Evolutionary conservation across 148 eudicot genomes (phyloP), one percentile per base, ranked within the genome.

Genomic region (Fagopyrum tataricum): DNA sequence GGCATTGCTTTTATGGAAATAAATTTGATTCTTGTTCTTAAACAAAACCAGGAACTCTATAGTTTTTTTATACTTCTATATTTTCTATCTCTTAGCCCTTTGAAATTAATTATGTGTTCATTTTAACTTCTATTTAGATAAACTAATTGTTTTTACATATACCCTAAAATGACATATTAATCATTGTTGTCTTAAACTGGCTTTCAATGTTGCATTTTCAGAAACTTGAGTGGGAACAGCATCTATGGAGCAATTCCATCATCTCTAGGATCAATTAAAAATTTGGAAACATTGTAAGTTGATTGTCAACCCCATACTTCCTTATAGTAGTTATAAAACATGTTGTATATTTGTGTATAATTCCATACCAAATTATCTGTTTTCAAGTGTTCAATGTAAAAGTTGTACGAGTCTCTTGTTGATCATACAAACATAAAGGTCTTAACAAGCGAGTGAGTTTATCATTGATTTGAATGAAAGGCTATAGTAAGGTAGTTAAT

Each of bases 171-270:
- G 52, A 37, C 24, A 46, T 70, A 10, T 46, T 20, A 31, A 70
- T 42, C 14, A 17, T 15, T 5, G 7, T 70, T n/a, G 18, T 70
- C n/a, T 46, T 31, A 37, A 37, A 13, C 3, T 39, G 69, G 44
- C n/a, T 39, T 44, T 21, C 26, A n/a, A 70, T 9, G 51, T 18
- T 79, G 74, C 56, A 72, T 56, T 69, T 78, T 46, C 92, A 96
- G 99, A 85, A 96, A 96, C 84, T 84, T 96, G 78, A 96, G 97
- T 74, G 97, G 91, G 73, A 92, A 96, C 76, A 92, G 86, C 87
- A 90, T 96, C 78, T 88, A 77, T 40, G 97, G 99, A 71, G 24
- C 81, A 61, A 88, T 96, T 78, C 96, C 99, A 52, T 79, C 97
- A 13, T 82, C 92, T 49, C 81, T 96, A 41, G 99, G 97, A 75